These are phyloP conservation scores for Trypanosoma theileri DNA, from an alignment of 208 protist species.

Conservation along the genomic window DNA sequence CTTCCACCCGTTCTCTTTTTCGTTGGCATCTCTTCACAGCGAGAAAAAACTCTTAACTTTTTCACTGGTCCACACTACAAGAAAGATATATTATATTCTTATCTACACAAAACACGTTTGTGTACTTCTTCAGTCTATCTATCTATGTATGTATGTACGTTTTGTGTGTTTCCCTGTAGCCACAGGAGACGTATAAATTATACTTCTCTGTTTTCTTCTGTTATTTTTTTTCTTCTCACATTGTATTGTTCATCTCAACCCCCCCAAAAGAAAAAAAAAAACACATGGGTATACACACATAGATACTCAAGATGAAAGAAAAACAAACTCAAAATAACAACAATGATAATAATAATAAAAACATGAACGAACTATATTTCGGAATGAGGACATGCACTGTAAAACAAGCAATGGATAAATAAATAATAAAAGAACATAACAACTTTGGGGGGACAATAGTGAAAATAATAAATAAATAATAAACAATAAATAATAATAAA, in stretches of 20 bases:
- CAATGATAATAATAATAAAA: no score
- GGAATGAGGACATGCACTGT: no score
- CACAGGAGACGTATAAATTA: no score
- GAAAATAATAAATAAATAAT: not conserved
- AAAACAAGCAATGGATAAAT: slow-evolving; percentile 17
- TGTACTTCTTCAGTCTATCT: not conserved
- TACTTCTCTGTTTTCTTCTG: not conserved
- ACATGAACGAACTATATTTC: no score
- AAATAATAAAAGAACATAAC: slow-evolving; percentile 17
- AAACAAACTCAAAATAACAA: not conserved
- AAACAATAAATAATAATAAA: slow-evolving; percentile 12
- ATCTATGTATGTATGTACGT: slow-evolving; percentile 9
- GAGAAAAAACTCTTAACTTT: no score
- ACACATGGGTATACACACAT: no score
- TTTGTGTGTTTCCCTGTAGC: slow-evolving; percentile 6
- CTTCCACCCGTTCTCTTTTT: not conserved
- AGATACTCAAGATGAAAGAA: not conserved
- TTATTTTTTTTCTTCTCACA: no score
- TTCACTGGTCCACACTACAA: no score
- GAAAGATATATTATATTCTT: not conserved
- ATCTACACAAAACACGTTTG: no score
- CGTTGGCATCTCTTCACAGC: no score
- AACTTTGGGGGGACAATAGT: not conserved
- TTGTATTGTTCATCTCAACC: no score
- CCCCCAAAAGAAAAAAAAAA: no score